Evolutionary conservation across 768 basidiomycete genomes (phyloP), one percentile per base, ranked within the genome.

Genomic region (Paxillus rubicundulus): DNA sequence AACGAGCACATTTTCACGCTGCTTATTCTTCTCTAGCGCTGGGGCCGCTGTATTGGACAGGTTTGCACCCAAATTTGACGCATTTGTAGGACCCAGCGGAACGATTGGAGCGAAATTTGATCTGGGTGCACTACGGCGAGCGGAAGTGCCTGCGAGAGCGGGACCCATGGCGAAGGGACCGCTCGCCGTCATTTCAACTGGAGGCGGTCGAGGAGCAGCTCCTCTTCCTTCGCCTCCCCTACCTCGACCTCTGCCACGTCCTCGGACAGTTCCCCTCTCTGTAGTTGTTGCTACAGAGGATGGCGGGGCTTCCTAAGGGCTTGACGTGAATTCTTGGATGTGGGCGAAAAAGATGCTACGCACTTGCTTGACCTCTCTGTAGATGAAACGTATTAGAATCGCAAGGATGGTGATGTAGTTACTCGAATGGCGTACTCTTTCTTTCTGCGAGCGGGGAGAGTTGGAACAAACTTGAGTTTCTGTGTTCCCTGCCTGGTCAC

Each of bases 121-220:
- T 18, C 79, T 81, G 16, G 82, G 77, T 8, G 75, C 70, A 32
- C 77, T 69, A 47, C 82, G 78, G 13, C 75, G 74, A 53, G 71
- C 64, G 41, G 75, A 79, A 46, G 74, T 77, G 28, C 86, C 85
- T 9, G 79, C 80, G 58, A 88, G 75, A 20, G 87, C 77, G 32
- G 90, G 90, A 18, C 90, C 90, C 83, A 92, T 85, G 17, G 90
- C 88, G 60, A 92, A 92, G 13, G 90, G 90, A 4, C 90, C 90
- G 61, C 87, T 90, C 1, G 90, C 90, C 16, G 81, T 86, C 89
- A 92, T 89, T 70, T 88, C 85, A 7, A 73, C 73, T 2, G 79
- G 69, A 43, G 84, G 72, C 0, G 78, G 79, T 24, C 70, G 63
- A 14, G 74, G 81, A 57, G 70, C 61, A 0, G 70, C 59, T 4